These are phyloP conservation scores for Nitzschia putrida DNA, from an alignment of 108 stramenopile species.

Conservation along the genomic window DNA sequence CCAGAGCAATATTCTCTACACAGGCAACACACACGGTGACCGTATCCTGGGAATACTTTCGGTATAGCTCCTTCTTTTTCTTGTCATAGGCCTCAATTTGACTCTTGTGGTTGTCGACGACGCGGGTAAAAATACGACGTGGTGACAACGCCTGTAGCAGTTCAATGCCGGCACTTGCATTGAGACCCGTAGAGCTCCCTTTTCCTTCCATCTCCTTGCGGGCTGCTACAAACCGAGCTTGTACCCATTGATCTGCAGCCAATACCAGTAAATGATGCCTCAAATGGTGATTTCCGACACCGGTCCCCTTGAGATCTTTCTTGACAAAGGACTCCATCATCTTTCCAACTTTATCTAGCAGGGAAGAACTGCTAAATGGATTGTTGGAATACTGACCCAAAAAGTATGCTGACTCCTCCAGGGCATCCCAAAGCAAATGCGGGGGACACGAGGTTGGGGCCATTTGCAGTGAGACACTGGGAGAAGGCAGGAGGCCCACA, in stretches of 20 bases:
- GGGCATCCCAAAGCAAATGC: constrained; percentile 47
- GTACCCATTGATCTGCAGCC: constrained; percentile 57
- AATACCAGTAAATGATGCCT: constrained; percentile 44
- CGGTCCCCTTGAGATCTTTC: constrained; percentile 39
- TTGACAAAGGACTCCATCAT: constrained; percentile 40
- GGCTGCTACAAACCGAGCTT: constrained; percentile 24
- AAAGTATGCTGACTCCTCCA: constrained; percentile 46
- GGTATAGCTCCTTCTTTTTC: constrained; percentile 42
- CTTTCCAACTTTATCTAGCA: constrained; percentile 17
- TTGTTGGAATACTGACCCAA: constrained; percentile 17
- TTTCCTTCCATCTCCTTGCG: constrained; percentile 23
- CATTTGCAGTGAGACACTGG: constrained; percentile 49
- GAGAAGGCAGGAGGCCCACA: constrained; percentile 37
- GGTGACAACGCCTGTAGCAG: constrained; percentile 37
- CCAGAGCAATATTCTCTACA: constrained; percentile 58
- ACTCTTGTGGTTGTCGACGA: constrained; percentile 40
- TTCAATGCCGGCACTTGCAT: constrained; percentile 27
- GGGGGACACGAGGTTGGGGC: constrained; percentile 44
- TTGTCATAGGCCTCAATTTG: constrained; percentile 36
- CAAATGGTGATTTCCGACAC: constrained; percentile 50
- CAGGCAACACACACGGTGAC: constrained; percentile 54
- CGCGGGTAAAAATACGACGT: constrained; percentile 33
- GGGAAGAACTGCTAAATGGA: constrained; percentile 3
- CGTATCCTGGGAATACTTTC: constrained; percentile 43
- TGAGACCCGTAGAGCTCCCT: constrained; percentile 7